Base-by-base conservation (phyloP, 768 basidiomycete genomes). In the Dentipellis fragilis region DNA sequence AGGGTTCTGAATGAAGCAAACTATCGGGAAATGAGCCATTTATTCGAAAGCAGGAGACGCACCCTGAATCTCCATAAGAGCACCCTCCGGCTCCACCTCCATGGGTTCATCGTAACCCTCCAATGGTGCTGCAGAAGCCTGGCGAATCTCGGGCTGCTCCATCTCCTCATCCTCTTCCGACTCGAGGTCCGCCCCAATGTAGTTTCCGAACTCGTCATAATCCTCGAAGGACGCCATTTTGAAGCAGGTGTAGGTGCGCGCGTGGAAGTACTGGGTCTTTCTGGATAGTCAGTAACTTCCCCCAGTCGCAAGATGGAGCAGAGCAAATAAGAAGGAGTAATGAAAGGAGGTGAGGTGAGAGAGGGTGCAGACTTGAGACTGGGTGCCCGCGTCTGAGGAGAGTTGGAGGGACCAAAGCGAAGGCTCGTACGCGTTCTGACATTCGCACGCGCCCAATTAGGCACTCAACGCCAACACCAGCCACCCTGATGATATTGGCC, bases 191-290 rank as follows among this genome's bases (percentile, higher is more conserved):
- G 84, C 92, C 58, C 93, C 94, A 67, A 97, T 94, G 72, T 97
- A 96, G 78, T 96, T 97, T 62, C 93, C 94, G 66, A 95, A 95
- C 73, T 97, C 89, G 65, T 91, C 89, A 65, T 91, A 91, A 68
- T 91, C 89, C 62, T 90, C 78, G 57, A 80, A 72, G 29, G 80
- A 82, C 40, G 76, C 79, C 80, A 82, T 82, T 49, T 53, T 60
- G 38, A 45, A 45, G 17, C 16, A 40, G 17, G 10, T 8, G 42
- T 11, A 7, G n/a, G n/a, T 45, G 9, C n/a, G 42, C n/a, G 16
- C 4, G 16, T 19, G 40, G 4, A 19, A 14, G 2, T 19, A 12
- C n/a, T 9, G 16, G 14, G 11, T 45, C 6, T 29, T 29, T 29
- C 29, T 29, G 29, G 6, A 29, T 29, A 29, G 29, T 29, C 29